These are phyloP conservation scores for Eucalyptus paniculata DNA, from an alignment of 345 rosid genomes.

Conservation along the genomic window DNA sequence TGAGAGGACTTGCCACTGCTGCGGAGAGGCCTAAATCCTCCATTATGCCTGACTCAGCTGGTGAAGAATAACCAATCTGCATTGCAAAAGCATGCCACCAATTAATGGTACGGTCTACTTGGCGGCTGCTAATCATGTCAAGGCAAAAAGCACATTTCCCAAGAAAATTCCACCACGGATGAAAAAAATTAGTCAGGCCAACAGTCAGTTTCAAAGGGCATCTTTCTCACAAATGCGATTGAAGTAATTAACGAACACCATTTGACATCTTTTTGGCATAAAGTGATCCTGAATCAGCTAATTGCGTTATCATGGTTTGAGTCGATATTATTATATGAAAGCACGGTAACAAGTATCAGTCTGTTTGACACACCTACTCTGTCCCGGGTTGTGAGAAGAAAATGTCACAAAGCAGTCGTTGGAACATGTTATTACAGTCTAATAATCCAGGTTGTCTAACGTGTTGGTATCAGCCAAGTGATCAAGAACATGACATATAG, in stretches of 20 bases:
- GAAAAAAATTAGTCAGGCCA: background rate
- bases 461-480: background rate
- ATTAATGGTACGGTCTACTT: background rate
- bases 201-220: background rate
- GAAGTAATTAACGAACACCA: background rate
- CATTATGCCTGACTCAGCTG: slow-evolving; percentile 2
- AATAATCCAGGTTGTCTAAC: background rate
- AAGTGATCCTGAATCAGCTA: background rate
- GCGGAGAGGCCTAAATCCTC: background rate
- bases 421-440: background rate
- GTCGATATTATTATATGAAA: background rate
- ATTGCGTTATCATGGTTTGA: background rate
- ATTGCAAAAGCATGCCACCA: background rate
- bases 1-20: background rate
- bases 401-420: background rate
- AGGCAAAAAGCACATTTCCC: background rate
- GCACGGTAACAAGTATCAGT: background rate
- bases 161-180: background rate
- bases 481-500: background rate
- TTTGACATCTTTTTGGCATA: background rate
- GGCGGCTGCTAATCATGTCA: background rate
- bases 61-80: slow-evolving; percentile 2
- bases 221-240: background rate
- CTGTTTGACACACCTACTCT: background rate
- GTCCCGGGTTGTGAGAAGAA: background rate